phyloP scores from a whole-genome alignment of 202 grass and related monocot species.

The Brachypodium distachyon region DNA sequence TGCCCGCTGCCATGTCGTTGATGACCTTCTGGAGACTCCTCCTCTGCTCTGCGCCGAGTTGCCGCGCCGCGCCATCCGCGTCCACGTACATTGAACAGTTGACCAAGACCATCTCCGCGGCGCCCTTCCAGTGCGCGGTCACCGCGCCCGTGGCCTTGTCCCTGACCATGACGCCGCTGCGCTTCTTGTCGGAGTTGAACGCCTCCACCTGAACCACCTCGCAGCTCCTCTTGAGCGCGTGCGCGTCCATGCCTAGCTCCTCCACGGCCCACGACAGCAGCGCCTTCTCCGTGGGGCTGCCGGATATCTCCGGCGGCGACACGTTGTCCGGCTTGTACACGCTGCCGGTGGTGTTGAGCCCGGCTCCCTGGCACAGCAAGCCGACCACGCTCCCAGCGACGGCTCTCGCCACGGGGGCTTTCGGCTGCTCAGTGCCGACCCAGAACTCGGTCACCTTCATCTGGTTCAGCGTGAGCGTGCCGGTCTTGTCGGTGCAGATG shows the following conservation, averaged over 20 bases:
- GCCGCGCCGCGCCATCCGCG: neutral
- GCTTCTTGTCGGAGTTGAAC: conserved; percentile 91
- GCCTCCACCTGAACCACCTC: conserved; percentile 59
- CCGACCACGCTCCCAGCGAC: neutral
- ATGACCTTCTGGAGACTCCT: conserved; percentile 36
- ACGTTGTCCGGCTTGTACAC: conserved; percentile 34
- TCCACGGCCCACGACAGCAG: conserved; percentile 58
- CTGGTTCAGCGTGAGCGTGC: conserved; percentile 64
- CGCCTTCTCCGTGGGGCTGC: conserved; percentile 83
- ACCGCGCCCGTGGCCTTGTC: conserved; percentile 20
- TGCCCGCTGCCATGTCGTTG: conserved; percentile 40
- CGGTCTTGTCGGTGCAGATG: conserved; percentile 87
- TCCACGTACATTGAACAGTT: conserved; percentile 30
- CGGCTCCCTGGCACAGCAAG: conserved; percentile 42
- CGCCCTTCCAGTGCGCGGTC: conserved; percentile 67
- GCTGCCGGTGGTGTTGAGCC: conserved; percentile 68
- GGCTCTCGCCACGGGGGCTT: fast-evolving
- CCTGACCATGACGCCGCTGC: conserved; percentile 47
- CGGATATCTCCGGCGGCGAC: conserved; percentile 41
- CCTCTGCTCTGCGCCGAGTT: conserved; percentile 21
- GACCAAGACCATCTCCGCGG: conserved; percentile 66
- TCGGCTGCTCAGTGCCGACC: conserved; percentile 10
- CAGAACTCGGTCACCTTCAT: conserved; percentile 74
- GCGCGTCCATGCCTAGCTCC: conserved; percentile 39
- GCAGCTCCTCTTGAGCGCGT: conserved; percentile 15